Evolutionary conservation across 176 grass and related monocot species (phyloP).

Genomic region (Chrysopogon serrulatus): DNA sequence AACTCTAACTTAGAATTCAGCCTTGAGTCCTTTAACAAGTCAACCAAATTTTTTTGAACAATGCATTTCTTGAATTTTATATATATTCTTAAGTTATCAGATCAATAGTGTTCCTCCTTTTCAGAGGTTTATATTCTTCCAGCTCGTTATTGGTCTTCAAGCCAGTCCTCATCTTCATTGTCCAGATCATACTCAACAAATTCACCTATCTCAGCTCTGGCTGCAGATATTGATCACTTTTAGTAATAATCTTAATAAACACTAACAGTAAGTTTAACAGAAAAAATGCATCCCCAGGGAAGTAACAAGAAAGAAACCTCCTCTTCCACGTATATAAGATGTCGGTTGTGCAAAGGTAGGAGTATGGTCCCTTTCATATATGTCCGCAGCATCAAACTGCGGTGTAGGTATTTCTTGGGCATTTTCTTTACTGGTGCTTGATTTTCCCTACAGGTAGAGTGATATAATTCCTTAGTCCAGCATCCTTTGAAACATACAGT

Average conservation of each 20-base stretch:
- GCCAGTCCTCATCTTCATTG: conserved; percentile 97
- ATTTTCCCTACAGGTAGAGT: conserved; percentile 45
- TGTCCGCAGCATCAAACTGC: conserved; percentile 75
- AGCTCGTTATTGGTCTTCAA: conserved; percentile 87
- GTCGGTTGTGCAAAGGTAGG: conserved; percentile 86
- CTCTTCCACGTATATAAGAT: conserved; percentile 91
- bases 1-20: neutral
- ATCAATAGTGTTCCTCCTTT: conserved; percentile 56
- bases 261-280: conserved; percentile 5
- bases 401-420: conserved; percentile 94
- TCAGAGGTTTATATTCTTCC: conserved; percentile 75
- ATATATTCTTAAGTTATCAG: conserved; percentile 63
- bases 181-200: conserved; percentile 97
- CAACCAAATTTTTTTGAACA: neutral
- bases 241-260: conserved; percentile 22
- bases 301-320: conserved; percentile 59
- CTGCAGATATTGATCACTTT: conserved; percentile 47
- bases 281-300: neutral
- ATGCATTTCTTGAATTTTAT: neutral
- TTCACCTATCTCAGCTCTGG: conserved; percentile 87
- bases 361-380: conserved; percentile 98
- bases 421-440: conserved; percentile 64
- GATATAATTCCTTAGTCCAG: neutral
- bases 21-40: neutral
- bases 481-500: neutral